A percentile compares a stretch with the other conserved stretches of the same genome.
Conservation (phyloP, 1,284 basidiomycete species). For the Cryptococcus wingfieldii region DNA sequence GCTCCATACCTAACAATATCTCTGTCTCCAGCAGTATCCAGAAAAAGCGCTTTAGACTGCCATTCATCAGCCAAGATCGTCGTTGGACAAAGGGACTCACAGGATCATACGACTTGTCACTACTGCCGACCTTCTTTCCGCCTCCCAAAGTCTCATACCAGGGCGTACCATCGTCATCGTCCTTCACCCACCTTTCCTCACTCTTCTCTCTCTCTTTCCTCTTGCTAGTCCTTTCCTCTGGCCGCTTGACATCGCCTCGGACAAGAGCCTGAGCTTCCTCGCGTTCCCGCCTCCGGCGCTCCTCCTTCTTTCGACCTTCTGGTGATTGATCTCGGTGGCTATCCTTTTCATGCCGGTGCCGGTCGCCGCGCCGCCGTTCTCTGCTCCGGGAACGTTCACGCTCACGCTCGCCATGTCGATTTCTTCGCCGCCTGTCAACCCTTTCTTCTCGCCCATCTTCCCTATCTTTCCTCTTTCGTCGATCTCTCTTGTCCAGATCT, state of each 20-base stretch:
- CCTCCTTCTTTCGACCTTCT: constrained; percentile 9
- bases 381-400: neutral
- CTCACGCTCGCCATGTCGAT: neutral
- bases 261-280: constrained; percentile 12
- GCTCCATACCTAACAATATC: constrained; percentile 24
- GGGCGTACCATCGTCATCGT: constrained; percentile 18
- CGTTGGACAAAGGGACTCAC: constrained; percentile 5
- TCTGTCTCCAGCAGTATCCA: constrained; percentile 31
- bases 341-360: neutral
- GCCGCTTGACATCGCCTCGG: constrained; percentile 1
- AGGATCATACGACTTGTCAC: constrained; percentile 12
- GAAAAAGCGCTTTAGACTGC: constrained; percentile 19
- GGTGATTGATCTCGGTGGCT: constrained; percentile 8
- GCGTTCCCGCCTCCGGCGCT: constrained; percentile 11
- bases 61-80: neutral
- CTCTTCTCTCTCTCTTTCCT: neutral
- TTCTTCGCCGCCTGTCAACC: neutral
- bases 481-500: neutral
- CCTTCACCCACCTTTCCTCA: constrained; percentile 7
- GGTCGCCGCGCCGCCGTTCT: neutral
- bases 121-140: neutral
- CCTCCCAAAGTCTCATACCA: constrained; percentile 28
- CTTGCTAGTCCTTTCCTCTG: neutral
- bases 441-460: neutral
- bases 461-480: constrained; percentile 1